Percentiles rank a stretch among this genome's conserved stretches.
Conservation (phyloP, 164 flowering plant species). For the Amborella trichopoda region DNA sequence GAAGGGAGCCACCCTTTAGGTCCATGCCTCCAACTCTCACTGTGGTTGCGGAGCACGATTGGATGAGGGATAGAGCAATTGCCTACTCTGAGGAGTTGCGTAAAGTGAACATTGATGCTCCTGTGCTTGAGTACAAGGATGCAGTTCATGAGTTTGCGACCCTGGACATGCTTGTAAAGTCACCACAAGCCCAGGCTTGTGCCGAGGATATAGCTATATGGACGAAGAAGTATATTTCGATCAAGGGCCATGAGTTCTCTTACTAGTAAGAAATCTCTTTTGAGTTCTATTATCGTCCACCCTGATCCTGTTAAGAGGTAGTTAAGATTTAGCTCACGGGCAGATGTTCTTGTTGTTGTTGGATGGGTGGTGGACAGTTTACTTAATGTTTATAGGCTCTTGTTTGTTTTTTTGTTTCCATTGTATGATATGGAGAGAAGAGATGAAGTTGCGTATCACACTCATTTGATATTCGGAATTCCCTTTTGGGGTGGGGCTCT, state of each 20-base stretch:
- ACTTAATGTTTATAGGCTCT: too few relatives aligned
- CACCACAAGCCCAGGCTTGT: conserved; percentile 51
- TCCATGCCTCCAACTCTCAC: conserved; percentile 50
- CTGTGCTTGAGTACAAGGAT: conserved; percentile 46
- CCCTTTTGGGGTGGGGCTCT: too few relatives aligned
- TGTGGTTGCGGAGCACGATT: conserved; percentile 48
- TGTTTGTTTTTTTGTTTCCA: too few relatives aligned
- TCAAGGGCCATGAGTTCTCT: conserved; percentile 44
- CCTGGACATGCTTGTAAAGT: conserved; percentile 36
- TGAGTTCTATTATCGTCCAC: not conserved
- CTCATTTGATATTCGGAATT: too few relatives aligned
- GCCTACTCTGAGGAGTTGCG: conserved; percentile 50
- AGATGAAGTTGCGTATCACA: too few relatives aligned
- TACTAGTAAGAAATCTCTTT: conserved; percentile 15
- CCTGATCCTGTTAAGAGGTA: too few relatives aligned
- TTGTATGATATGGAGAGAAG: too few relatives aligned
- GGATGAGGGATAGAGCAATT: conserved; percentile 56
- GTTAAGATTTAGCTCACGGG: too few relatives aligned
- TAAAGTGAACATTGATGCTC: conserved; percentile 46
- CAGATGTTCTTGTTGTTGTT: too few relatives aligned
- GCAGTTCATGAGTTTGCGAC: conserved; percentile 54
- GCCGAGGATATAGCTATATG: conserved; percentile 51
- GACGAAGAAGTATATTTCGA: conserved; percentile 49
- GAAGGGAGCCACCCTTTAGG: conserved; percentile 27
- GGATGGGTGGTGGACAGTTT: too few relatives aligned